A percentile compares a stretch with the other conserved stretches of the same genome.
phyloP scores from a whole-genome alignment of 2,329 filamentous ascomycete genomes.

The Sordariomycetes sp. region DNA sequence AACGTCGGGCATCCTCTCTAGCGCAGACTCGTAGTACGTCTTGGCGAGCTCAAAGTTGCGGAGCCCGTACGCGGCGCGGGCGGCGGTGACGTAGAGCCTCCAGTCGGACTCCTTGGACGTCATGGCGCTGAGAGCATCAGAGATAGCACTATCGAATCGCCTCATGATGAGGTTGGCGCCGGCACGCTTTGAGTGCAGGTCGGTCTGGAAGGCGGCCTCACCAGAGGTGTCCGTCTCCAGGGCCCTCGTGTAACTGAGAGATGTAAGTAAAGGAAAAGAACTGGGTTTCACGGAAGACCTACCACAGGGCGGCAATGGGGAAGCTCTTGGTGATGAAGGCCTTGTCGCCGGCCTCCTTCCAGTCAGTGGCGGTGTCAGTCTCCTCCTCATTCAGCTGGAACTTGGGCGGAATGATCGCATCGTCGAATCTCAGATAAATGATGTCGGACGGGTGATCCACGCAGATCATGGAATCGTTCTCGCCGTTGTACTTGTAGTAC shows the following conservation, averaged over 20 bases:
- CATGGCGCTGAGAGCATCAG: constrained; percentile 16
- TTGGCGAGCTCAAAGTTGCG: constrained; percentile 14
- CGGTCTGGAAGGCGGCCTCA: constrained; percentile 9
- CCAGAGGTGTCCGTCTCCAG: constrained; percentile 10
- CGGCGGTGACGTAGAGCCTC: constrained; percentile 19
- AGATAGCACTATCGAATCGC: constrained; percentile 17
- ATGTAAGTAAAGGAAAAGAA: not conserved
- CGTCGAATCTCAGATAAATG: constrained; percentile 13
- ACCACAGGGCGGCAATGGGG: constrained; percentile 18
- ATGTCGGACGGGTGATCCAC: constrained; percentile 21
- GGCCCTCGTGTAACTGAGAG: constrained; percentile 18
- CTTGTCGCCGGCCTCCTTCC: constrained; percentile 9
- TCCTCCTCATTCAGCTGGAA: constrained; percentile 10
- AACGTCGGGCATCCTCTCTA: constrained; percentile 10
- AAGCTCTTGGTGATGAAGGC: constrained; percentile 16
- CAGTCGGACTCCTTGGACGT: constrained; percentile 13
- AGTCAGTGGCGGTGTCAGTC: constrained; percentile 8
- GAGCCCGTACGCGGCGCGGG: constrained; percentile 19
- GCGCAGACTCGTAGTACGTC: constrained; percentile 12
- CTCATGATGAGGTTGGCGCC: constrained; percentile 18
- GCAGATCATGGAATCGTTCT: constrained; percentile 17
- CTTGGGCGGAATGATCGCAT: constrained; percentile 16
- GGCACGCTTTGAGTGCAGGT: constrained; percentile 16
- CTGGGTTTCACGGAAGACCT: constrained; percentile 2
- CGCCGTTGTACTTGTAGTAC: constrained; percentile 18